Percentiles rank a stretch among this genome's conserved stretches.
phyloP scores from a whole-genome alignment of 805 yeast species.

The Zygoascus bituminiphila region DNA sequence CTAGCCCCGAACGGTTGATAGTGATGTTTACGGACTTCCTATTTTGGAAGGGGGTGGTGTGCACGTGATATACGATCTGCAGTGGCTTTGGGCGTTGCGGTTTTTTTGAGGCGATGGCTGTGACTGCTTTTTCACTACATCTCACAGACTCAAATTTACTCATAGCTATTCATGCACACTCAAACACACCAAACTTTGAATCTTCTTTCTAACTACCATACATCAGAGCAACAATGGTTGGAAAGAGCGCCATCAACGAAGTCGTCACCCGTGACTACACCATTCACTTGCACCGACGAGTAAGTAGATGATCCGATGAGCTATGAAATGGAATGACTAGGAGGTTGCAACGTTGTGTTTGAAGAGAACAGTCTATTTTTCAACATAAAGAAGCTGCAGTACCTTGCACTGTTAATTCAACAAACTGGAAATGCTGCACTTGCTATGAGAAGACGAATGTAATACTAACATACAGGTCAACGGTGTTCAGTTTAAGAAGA shows the following conservation, averaged over 20 bases:
- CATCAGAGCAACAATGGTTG: slow-evolving; percentile 31
- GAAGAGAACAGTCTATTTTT: too few species aligned
- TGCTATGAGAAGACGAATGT: neutral
- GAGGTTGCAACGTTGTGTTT: too few species aligned
- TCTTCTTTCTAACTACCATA: neutral
- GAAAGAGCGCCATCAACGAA: slow-evolving; percentile 81
- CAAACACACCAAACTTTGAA: slow-evolving; percentile 1
- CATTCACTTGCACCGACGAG: slow-evolving; percentile 99
- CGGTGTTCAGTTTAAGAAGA: slow-evolving; percentile 98
- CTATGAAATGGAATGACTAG: too few species aligned
- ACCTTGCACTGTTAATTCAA: too few species aligned
- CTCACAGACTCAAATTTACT: slow-evolving; percentile 5
- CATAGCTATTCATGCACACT: slow-evolving; percentile 3
- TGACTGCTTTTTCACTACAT: slow-evolving; percentile 3
- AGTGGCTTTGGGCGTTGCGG: neutral
- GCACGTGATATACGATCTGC: too few species aligned
- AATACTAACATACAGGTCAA: slow-evolving; percentile 50
- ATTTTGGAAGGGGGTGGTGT: too few species aligned
- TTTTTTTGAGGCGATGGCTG: neutral
- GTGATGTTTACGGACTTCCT: neutral
- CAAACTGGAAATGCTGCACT: too few species aligned
- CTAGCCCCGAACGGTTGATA: neutral
- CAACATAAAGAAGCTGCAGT: too few species aligned
- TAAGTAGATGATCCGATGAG: too few species aligned
- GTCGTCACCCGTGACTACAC: slow-evolving; percentile 99